Base-by-base conservation (phyloP, 2,329 filamentous ascomycete genomes). In the Phyllosticta ampelicida region DNA sequence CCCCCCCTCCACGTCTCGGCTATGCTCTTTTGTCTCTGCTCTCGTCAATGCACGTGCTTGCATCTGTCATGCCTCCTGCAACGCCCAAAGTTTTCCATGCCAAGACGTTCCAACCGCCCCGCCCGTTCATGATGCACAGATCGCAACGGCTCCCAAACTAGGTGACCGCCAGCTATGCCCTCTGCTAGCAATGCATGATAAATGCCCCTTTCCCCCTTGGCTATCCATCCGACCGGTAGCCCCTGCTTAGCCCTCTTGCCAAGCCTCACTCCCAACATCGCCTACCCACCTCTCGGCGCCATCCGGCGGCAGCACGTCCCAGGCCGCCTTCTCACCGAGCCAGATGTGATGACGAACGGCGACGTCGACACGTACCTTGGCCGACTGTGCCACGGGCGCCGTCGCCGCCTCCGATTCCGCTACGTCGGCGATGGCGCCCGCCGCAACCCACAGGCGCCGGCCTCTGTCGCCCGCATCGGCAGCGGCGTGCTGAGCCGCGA, bases 301-400 rank as follows among this genome's bases (percentile, higher is more conserved):
- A 16, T 57, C 55, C 1, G 51, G 49, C 6, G 55, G 55, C 18
- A 57, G 3, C 2, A 23, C 21, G 4, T 57, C 55, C 55, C 55
- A 57, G 2, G 50, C 20, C 16, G 55, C 26, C 50, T 52, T 57
- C 61, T 77, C 75, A 30, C 67, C 65, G 4, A 78, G 58, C 59
- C 74, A 80, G 11, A 80, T 77, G 66, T 79, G 75, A 58, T 64
- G 62, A 21, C 62, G 63, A 2, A 70, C 64, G 28, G 68, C 67
- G 53, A 65, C 53, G 50, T 62, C 62, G 5, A 68, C 68, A 51
- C 65, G 69, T 18, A 75, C 62, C 21, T 69, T 73, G 20, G 68
- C 68, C 61, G 55, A 16, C 9, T 52, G n/a, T 2, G 71, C 57
- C 73, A n/a, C 13, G n/a, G n/a, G n/a, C 9, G 9, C 6, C 48